phyloP scores from a whole-genome alignment of 768 basidiomycete species.

The Rubroboletus satanas region DNA sequence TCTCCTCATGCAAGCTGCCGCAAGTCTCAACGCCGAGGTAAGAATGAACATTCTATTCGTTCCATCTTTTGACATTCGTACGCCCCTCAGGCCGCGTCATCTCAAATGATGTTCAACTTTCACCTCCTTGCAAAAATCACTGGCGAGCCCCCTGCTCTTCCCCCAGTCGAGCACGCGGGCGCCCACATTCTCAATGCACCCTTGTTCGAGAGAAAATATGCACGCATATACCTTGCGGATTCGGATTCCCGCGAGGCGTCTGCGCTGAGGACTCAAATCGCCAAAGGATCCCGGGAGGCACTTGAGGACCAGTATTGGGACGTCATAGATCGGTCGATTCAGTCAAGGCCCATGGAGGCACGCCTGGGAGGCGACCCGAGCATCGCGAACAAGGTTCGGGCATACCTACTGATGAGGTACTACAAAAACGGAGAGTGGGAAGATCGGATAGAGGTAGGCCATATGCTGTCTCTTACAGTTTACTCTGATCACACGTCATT shows the following conservation, averaged over 20 bases:
- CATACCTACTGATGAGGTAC: slow-evolving; percentile 78
- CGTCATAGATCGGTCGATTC: slow-evolving; percentile 76
- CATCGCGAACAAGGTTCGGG: slow-evolving; percentile 82
- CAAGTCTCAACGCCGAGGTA: slow-evolving; percentile 57
- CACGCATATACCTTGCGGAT: slow-evolving; percentile 68
- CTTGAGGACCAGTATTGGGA: slow-evolving; percentile 90
- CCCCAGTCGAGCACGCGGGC: slow-evolving; percentile 72
- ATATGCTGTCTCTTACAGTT: background rate
- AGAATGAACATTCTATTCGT: background rate
- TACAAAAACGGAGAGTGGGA: slow-evolving; percentile 83
- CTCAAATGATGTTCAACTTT: slow-evolving; percentile 67
- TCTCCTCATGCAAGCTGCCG: slow-evolving; percentile 63
- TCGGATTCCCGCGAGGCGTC: slow-evolving; percentile 61
- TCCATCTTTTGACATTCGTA: slow-evolving; percentile 3
- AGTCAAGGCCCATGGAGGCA: slow-evolving; percentile 79
- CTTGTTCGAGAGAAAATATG: slow-evolving; percentile 78
- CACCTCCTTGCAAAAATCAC: slow-evolving; percentile 76
- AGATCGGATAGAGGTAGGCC: slow-evolving; percentile 76
- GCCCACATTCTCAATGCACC: slow-evolving; percentile 82
- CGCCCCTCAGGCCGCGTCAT: slow-evolving; percentile 40
- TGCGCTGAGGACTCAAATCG: slow-evolving; percentile 67
- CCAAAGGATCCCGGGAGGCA: slow-evolving; percentile 71
- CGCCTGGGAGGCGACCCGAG: slow-evolving; percentile 89
- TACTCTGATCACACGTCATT: slow-evolving; percentile 4
- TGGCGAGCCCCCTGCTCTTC: slow-evolving; percentile 67